A percentile compares a stretch with the other conserved stretches of the same genome.
These are phyloP conservation scores for Zygnema cylindricum DNA, from an alignment of 139 green algal genomes.

Conservation along the genomic window DNA sequence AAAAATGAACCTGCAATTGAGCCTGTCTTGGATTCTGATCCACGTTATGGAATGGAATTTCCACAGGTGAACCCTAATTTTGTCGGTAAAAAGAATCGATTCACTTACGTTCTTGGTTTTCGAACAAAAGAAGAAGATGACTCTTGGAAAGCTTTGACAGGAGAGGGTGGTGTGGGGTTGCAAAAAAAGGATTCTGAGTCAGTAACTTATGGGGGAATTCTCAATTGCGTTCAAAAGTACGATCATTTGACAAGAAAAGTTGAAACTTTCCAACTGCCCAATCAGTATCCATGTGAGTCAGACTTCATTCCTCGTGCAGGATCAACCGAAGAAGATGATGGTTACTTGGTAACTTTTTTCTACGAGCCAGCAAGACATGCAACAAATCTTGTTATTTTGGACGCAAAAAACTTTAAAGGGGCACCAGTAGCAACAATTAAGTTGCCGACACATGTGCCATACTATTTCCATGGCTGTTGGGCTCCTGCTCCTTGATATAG, in stretches of 20 bases:
- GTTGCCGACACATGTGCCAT: slow-evolving; percentile 23
- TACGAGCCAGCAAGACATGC: slow-evolving; percentile 42
- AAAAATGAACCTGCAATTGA: slow-evolving; percentile 15
- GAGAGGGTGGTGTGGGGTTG: background rate
- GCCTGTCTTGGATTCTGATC: background rate
- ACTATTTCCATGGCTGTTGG: slow-evolving; percentile 38
- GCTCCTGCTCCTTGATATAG: background rate
- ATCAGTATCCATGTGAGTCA: slow-evolving; percentile 35
- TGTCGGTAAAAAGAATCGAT: slow-evolving; percentile 13
- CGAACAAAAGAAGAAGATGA: background rate
- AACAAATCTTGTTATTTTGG: slow-evolving; percentile 25
- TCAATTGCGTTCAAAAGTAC: slow-evolving; percentile 61
- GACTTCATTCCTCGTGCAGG: slow-evolving; percentile 39
- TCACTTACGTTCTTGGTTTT: slow-evolving; percentile 37
- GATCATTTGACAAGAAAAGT: slow-evolving; percentile 13
- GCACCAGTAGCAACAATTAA: slow-evolving; percentile 8
- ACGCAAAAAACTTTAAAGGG: background rate
- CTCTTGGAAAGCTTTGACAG: too few relatives aligned
- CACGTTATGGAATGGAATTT: slow-evolving; percentile 57
- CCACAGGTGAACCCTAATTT: slow-evolving; percentile 26
- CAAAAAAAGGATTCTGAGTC: background rate
- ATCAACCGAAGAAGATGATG: slow-evolving; percentile 46
- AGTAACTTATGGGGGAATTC: slow-evolving; percentile 5
- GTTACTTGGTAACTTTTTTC: slow-evolving; percentile 46
- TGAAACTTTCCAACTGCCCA: slow-evolving; percentile 8